Evolutionary conservation across 768 basidiomycete genomes (phyloP).

Genomic region (Dioszegia aurantiaca): DNA sequence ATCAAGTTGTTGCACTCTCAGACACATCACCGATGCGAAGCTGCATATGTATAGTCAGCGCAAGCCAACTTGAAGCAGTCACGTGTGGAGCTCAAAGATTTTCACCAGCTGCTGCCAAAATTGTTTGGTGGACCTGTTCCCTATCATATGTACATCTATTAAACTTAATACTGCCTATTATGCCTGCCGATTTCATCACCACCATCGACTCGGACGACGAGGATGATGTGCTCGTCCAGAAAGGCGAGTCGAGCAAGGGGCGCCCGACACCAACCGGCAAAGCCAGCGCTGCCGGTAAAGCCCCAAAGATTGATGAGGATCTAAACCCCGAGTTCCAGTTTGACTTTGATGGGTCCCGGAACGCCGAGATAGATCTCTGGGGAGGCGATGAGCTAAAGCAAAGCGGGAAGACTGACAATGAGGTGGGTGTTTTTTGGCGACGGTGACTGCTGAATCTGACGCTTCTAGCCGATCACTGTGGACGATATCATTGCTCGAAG

Average conservation of each 20-base stretch:
- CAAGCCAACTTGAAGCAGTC: not conserved
- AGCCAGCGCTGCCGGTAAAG: not conserved
- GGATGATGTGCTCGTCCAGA: slow-evolving; percentile 16
- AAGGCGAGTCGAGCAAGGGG: slow-evolving; percentile 26
- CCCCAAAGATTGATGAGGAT: slow-evolving; percentile 23
- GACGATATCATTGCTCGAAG: slow-evolving; percentile 85
- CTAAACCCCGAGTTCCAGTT: slow-evolving; percentile 82
- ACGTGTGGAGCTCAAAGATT: slow-evolving; percentile 3
- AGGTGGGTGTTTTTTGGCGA: slow-evolving; percentile 50
- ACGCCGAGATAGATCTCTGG: slow-evolving; percentile 56
- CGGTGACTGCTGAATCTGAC: slow-evolving; percentile 2
- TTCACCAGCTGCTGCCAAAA: not conserved
- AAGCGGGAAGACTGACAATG: slow-evolving; percentile 57
- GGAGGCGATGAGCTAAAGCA: slow-evolving; percentile 59
- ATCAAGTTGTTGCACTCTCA: slow-evolving; percentile 2
- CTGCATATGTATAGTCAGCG: not conserved
- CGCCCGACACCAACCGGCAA: slow-evolving; percentile 7
- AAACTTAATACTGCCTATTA: not conserved
- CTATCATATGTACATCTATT: not conserved
- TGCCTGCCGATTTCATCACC: slow-evolving; percentile 31
- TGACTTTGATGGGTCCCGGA: slow-evolving; percentile 69
- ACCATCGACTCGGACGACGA: slow-evolving; percentile 46
- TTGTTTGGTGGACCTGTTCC: not conserved
- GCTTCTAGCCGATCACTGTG: slow-evolving; percentile 68
- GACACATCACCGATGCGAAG: not conserved